Conservation (phyloP, 2,329 filamentous ascomycete genomes). For the Ascochyta pisi region DNA sequence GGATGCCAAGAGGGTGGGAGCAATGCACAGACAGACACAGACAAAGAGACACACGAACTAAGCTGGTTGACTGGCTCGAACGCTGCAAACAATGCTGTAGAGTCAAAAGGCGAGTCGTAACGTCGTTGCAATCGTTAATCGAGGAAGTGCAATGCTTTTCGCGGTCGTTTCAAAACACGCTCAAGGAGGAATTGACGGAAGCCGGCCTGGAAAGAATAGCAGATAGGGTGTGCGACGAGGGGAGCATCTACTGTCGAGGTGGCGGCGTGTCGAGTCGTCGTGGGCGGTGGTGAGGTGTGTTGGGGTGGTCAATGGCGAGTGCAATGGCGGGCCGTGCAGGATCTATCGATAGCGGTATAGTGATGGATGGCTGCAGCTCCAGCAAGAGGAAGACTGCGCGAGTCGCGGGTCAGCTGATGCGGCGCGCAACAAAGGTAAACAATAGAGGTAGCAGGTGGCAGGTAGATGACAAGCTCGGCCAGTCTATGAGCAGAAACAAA, state of each 20-base stretch:
- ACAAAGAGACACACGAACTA: neutral
- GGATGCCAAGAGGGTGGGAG: conserved; percentile 22
- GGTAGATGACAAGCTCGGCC: conserved; percentile 23
- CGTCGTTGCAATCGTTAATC: conserved; percentile 51
- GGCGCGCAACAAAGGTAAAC: conserved; percentile 12
- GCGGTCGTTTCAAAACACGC: conserved; percentile 40
- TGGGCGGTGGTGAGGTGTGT: conserved; percentile 42
- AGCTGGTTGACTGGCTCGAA: conserved; percentile 24
- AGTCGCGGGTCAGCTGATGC: conserved; percentile 34
- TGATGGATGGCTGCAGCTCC: conserved; percentile 30
- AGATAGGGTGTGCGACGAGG: conserved; percentile 17
- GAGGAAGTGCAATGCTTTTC: conserved; percentile 40
- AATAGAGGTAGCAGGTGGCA: conserved; percentile 15
- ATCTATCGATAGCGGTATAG: conserved; percentile 32
- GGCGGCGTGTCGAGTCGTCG: conserved; percentile 19
- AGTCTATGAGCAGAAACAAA: conserved; percentile 32
- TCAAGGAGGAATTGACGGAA: conserved; percentile 38
- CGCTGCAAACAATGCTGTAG: conserved; percentile 51
- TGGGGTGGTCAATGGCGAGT: conserved; percentile 31
- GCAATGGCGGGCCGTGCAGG: conserved; percentile 38
- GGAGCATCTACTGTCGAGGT: conserved; percentile 29
- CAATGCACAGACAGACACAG: conserved; percentile 1
- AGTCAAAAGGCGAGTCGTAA: conserved; percentile 50
- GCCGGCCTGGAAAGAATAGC: conserved; percentile 39
- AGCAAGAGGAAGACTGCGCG: conserved; percentile 36